Conservation (phyloP, 441 rosid genomes). For the Codiaeum variegatum region DNA sequence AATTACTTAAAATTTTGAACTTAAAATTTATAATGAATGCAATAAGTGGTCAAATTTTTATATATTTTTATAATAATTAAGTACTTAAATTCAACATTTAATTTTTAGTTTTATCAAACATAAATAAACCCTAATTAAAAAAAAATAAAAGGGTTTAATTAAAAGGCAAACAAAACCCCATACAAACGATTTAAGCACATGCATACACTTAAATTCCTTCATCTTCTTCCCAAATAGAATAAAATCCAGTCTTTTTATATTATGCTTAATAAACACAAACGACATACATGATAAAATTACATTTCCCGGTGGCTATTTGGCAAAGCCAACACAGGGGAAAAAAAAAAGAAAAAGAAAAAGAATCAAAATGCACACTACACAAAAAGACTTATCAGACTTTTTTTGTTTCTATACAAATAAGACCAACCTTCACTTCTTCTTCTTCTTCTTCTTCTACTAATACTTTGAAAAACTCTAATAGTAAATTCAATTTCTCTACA, state of each 20-base stretch:
- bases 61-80: too few relatives aligned
- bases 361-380: slow-evolving; percentile 33
- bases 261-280: slow-evolving; percentile 25
- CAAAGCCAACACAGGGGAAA: too few relatives aligned
- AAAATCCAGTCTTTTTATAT: slow-evolving; percentile 25
- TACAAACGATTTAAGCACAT: slow-evolving; percentile 65
- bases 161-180: slow-evolving; percentile 36
- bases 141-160: slow-evolving; percentile 22
- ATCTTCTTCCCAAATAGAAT: slow-evolving; percentile 35
- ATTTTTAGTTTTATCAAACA: too few relatives aligned
- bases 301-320: slow-evolving; percentile 45
- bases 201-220: slow-evolving; percentile 33
- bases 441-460: slow-evolving; percentile 9
- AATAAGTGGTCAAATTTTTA: too few relatives aligned
- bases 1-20: too few relatives aligned
- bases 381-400: slow-evolving; percentile 23
- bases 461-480: too few relatives aligned
- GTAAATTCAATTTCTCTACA: slow-evolving; percentile 33
- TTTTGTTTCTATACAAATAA: slow-evolving; percentile 41
- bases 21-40: too few relatives aligned
- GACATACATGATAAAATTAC: slow-evolving; percentile 50
- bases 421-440: background rate
- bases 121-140: slow-evolving; percentile 29
- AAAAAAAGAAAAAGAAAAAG: slow-evolving; percentile 19
- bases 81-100: too few relatives aligned